Evolutionary conservation across 202 grass and related monocot genomes (phyloP), one percentile per base, ranked within the genome.

Genomic region (Schoenoplectus triqueter): DNA sequence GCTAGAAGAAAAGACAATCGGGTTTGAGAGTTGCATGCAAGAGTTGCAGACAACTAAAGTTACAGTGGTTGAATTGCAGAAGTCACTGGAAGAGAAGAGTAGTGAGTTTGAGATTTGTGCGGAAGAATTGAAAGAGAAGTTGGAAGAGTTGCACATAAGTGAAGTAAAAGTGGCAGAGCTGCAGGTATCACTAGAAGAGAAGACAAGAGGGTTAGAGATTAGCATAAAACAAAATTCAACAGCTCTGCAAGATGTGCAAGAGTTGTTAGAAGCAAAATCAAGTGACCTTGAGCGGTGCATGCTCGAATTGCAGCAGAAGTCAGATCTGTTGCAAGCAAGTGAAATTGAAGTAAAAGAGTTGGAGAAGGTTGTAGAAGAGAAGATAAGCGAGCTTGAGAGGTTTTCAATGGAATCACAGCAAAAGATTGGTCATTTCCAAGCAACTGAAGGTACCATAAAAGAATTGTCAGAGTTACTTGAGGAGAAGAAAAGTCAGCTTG

Each of bases 11-110:
- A 95, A 92, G 81, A 81, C 90, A 31, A 51, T 57, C 80, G 93
- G 89, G 31, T 87, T 95, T 73, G 88, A 93, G 65, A 89, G 73
- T 72, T 88, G 74, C 86, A 87, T 88, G 73, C 2, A 70, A 46
- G 91, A 95, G 73, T 88, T 93, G 84, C 88, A 92, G 89, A 86
- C 88, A 87, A 95, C 84, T 86, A 88, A 90, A 66, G 82, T 45
- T 68, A 83, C 87, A 44, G 86, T 91, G 82, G 93, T 95, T 84
- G 85, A 82, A 22, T 89, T 95, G 82, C 90, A 91, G 82, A 90
- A 92, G 84, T 86, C 71, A 20, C 79, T 98, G 77, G 90, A 87
- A 86, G 96, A 94, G 84, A 95, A 91, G 86, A 83, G 87, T 11
- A 64, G 61, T 83, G 92, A 91, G 44, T 86, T 93, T 80, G 86